phyloP scores from a whole-genome alignment of 495 filamentous ascomycete species.

The Aspergillus indologenus region DNA sequence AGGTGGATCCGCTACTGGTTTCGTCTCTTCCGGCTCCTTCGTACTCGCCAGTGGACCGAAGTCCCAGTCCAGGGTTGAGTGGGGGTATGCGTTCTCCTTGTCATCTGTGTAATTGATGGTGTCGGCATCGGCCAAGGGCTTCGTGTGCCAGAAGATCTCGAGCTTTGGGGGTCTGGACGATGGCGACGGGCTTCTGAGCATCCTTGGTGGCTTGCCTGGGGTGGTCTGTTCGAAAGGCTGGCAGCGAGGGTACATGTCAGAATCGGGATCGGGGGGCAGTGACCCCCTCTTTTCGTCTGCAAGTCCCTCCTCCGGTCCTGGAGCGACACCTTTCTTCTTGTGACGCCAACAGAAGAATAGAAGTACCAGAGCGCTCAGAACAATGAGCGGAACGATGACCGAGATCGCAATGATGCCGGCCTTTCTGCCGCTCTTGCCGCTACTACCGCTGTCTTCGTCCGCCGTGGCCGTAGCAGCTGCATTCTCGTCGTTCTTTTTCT shows the following conservation, averaged over 20 bases:
- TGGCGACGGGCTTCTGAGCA: constrained; percentile 14
- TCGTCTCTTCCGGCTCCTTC: constrained; percentile 27
- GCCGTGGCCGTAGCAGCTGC: constrained; percentile 13
- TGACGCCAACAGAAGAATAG: constrained; percentile 45
- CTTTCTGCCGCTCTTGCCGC: constrained; percentile 24
- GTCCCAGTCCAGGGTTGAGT: constrained; percentile 30
- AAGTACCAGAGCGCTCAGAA: constrained; percentile 32
- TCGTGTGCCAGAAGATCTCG: constrained; percentile 37
- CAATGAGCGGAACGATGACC: constrained; percentile 39
- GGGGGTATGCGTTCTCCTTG: constrained; percentile 27
- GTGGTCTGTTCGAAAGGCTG: constrained; percentile 26
- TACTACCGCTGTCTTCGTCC: constrained; percentile 8
- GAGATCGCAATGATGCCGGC: constrained; percentile 46
- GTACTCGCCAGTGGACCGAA: constrained; percentile 28
- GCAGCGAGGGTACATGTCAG: constrained; percentile 27
- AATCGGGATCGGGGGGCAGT: constrained; percentile 19
- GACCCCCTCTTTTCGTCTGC: constrained; percentile 23
- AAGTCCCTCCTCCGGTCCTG: constrained; percentile 26
- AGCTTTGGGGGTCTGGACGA: constrained; percentile 34
- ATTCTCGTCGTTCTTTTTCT: constrained; percentile 15
- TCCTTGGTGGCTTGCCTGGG: constrained; percentile 18
- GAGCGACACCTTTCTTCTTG: constrained; percentile 23
- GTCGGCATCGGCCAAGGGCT: constrained; percentile 26
- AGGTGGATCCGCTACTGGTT: constrained; percentile 20
- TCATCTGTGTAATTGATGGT: constrained; percentile 16